Percentiles rank a stretch among this genome's conserved stretches.
These are phyloP conservation scores for Rhododendron kiyosumense DNA, from an alignment of 148 eudicot species.

Conservation along the genomic window DNA sequence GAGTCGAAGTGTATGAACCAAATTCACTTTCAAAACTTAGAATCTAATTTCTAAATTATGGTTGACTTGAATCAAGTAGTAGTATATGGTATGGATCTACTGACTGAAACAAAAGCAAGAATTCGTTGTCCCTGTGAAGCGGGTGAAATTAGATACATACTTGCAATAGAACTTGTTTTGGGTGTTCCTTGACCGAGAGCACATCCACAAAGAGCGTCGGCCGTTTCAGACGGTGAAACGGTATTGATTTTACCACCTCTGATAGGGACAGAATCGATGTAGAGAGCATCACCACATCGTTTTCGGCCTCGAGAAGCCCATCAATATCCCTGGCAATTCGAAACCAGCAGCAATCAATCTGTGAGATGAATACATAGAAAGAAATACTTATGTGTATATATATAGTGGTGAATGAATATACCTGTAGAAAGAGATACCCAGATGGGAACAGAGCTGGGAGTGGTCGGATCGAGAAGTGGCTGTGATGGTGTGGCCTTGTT, in stretches of 20 bases:
- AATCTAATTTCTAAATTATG: too few species aligned
- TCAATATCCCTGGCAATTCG: slow-evolving; percentile 29
- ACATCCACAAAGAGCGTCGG: slow-evolving; percentile 51
- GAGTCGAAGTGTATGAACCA: neutral
- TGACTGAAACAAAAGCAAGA: neutral
- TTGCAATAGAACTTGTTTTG: slow-evolving; percentile 41
- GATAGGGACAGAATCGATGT: slow-evolving; percentile 47
- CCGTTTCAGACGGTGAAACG: slow-evolving; percentile 27
- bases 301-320: slow-evolving; percentile 30
- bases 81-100: neutral
- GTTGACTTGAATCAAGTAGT: too few species aligned
- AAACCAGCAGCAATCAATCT: neutral
- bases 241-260: slow-evolving; percentile 40
- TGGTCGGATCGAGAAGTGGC: slow-evolving; percentile 56
- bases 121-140: neutral
- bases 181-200: slow-evolving; percentile 55
- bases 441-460: slow-evolving; percentile 26
- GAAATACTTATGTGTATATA: too few species aligned
- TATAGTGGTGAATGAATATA: neutral
- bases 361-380: neutral
- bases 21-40: too few species aligned
- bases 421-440: slow-evolving; percentile 52
- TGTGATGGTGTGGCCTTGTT: slow-evolving; percentile 48
- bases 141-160: slow-evolving; percentile 5
- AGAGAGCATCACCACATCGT: slow-evolving; percentile 41